Base-by-base conservation (phyloP, 257 asterid genomes). In the Nicotiana tabacum region DNA sequence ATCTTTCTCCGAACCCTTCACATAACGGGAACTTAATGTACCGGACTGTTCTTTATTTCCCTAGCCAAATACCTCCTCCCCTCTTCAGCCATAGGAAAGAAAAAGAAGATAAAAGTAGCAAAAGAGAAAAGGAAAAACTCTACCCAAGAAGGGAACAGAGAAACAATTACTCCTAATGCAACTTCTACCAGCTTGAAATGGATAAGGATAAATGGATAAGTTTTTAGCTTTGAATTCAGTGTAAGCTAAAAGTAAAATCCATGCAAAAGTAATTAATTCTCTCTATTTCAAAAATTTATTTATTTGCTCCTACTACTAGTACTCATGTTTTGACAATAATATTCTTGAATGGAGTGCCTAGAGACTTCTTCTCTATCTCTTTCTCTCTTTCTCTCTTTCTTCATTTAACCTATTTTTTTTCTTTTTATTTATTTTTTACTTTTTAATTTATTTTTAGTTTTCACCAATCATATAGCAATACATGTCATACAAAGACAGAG, bases 321-420 rank as follows among this genome's bases (percentile, higher is more conserved):
- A 29, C 65, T 48, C 57, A 17, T 65, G 74, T 11, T 46, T 82
- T 64, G 56, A 78, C 81, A 61, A 82, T 37, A 6, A 37, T 39
- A 7, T 27, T 87, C 89, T 91, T 86, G 95, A 87, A 83, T 66
- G 30, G 81, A 67, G 97, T 87, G 94, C 94, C 94, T 61, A 24
- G 16, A 76, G 4, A 46, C 24, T 27, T 74, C 64, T 84, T 24
- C 16, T 57, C 48, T 11, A 27, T 5, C 18, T 6, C n/a, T n/a
- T 21, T 11, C 37, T 5, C 18, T 6, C n/a, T n/a, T 21, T 81
- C 32, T 62, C 76, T 74, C 84, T 66, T 79, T 88, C 87, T 87
- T 83, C 89, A 82, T 88, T 77, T 77, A 30, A 58, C 46, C 57
- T 5, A 30, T 35, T 46, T 27, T 74, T 24, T 10, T 2, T 13